A percentile compares a stretch with the other conserved stretches of the same genome.
Conservation (phyloP, 768 basidiomycete genomes). For the Leccinum aurantiacum region DNA sequence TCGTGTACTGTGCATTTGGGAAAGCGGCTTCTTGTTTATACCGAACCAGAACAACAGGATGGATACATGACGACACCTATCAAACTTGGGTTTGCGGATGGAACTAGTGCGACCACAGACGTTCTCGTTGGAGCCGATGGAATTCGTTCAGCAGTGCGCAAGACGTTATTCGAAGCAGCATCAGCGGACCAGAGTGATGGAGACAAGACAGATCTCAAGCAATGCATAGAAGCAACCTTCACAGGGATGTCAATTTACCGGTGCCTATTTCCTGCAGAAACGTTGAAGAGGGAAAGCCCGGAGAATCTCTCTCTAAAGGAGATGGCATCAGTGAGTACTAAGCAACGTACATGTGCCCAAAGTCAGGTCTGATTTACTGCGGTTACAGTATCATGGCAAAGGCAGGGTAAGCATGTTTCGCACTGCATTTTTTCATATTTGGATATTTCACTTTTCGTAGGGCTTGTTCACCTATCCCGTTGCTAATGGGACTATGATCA, state of each 20-base stretch:
- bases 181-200: not conserved
- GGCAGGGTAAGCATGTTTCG: conserved; percentile 1
- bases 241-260: conserved; percentile 44
- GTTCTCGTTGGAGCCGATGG: conserved; percentile 50
- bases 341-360: not conserved
- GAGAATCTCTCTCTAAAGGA: conserved; percentile 20
- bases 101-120: conserved; percentile 34
- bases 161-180: conserved; percentile 20
- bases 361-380: conserved; percentile 10
- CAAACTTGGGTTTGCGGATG: conserved; percentile 16
- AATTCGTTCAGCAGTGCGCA: conserved; percentile 33
- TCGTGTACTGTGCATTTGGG: conserved; percentile 16
- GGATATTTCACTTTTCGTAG: conserved; percentile 25
- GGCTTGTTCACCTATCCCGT: conserved; percentile 42
- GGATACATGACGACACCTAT: conserved; percentile 28
- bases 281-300: conserved; percentile 26
- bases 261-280: conserved; percentile 34
- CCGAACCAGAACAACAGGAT: conserved; percentile 5
- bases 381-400: conserved; percentile 15
- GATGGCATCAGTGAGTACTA: conserved; percentile 21
- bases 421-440: not conserved
- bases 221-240: conserved; percentile 34
- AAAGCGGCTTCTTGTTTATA: conserved; percentile 24
- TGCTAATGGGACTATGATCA: conserved; percentile 36
- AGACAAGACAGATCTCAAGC: conserved; percentile 2